Base-by-base conservation (phyloP, 495 filamentous ascomycete species). In the Diplogelasinospora grovesii region DNA sequence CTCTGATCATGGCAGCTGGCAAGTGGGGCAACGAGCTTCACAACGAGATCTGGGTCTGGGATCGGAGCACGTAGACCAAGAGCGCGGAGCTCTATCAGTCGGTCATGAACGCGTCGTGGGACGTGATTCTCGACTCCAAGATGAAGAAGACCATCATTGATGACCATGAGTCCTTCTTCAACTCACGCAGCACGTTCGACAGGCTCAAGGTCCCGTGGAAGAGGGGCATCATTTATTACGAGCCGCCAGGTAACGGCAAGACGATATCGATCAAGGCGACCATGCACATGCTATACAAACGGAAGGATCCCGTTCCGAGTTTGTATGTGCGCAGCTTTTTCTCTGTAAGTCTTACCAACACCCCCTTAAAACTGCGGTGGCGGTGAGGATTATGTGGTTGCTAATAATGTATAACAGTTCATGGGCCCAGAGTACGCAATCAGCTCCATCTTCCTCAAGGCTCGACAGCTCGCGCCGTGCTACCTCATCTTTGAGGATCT, bases 181-280 rank as follows among this genome's bases (percentile, higher is more conserved):
- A 73, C 26, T 61, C 61, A 0, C 60, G 64, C 13, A 62, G 66
- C 13, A 68, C 69, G 8, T 85, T 83, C 53, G 48, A 55, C 4
- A 47, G 64, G n/a, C 63, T 83, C 13, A 69, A 71, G 36, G 77
- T 83, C 8, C 78, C 81, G 10, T 68, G 57, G 55, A 61, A 69
- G 57, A 53, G 74, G 29, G 72, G 71, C 1, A 54, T 79, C 26
- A 77, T 79, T 35, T 78, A 75, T 57, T 66, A 77, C 44, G 76
- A 75, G 0, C 75, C 74, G 8, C 76, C 74, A 0, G 76, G 76
- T 0, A 82, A 82, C 46, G 80, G 80, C 3, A 84, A 84, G 60
- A 82, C 80, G n/a, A 75, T 82, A 48, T 71, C 67, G 20, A 78
- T 82, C 63, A 82, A 82, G 61, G 80, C 80, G 13, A 65, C 75